A percentile compares a stretch with the other conserved stretches of the same genome.
Evolutionary conservation across 2,329 filamentous ascomycete genomes (phyloP).

Genomic region (Orbilia brochopaga): DNA sequence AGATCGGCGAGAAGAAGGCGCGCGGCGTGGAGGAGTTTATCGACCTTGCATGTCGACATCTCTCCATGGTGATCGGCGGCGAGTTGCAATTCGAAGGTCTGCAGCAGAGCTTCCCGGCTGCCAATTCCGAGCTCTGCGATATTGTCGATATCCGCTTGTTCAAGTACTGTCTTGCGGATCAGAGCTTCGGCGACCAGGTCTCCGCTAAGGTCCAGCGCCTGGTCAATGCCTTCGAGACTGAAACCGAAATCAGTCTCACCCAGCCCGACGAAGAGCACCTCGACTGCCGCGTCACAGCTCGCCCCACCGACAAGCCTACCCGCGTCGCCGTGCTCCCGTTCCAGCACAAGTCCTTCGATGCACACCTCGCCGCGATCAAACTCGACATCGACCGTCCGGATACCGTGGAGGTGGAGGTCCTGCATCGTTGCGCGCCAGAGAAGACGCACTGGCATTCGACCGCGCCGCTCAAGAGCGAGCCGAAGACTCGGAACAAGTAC

Average conservation of each 20-base stretch:
- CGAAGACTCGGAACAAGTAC: conserved; percentile 56
- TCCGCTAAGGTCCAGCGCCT: conserved; percentile 1
- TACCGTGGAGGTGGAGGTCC: neutral
- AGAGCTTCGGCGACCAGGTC: neutral
- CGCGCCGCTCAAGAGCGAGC: conserved; percentile 56
- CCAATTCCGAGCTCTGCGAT: conserved; percentile 17
- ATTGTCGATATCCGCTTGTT: conserved; percentile 36
- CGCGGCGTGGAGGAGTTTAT: conserved; percentile 8
- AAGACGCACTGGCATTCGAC: conserved; percentile 38
- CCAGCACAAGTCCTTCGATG: conserved; percentile 23
- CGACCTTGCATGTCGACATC: conserved; percentile 15
- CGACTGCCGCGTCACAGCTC: neutral
- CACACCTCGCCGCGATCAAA: conserved; percentile 14
- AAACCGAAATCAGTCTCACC: conserved; percentile 17
- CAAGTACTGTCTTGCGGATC: conserved; percentile 31
- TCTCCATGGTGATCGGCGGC: conserved; percentile 13
- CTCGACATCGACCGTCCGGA: conserved; percentile 18
- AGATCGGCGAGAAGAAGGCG: neutral
- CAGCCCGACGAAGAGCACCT: neutral
- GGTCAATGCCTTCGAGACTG: conserved; percentile 6
- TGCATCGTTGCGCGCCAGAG: conserved; percentile 25
- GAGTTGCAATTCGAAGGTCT: neutral
- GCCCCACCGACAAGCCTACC: neutral
- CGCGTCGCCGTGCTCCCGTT: conserved; percentile 20
- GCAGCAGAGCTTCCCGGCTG: conserved; percentile 3